These are phyloP conservation scores for Dioscorea zingiberensis DNA, from an alignment of 106 monocot species.

Conservation along the genomic window DNA sequence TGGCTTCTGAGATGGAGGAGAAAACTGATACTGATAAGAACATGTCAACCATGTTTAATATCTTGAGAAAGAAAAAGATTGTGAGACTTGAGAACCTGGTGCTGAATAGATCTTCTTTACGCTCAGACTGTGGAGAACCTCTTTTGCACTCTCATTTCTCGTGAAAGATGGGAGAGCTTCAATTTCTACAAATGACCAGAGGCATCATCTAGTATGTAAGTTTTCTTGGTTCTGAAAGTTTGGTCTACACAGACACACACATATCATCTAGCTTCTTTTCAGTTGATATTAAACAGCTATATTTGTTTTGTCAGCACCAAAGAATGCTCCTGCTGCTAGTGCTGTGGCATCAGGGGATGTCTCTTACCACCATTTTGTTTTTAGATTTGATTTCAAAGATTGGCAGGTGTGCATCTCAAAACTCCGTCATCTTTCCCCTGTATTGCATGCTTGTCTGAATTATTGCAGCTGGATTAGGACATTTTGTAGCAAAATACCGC, in stretches of 20 bases:
- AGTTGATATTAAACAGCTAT: not conserved
- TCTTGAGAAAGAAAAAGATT: slow-evolving; percentile 37
- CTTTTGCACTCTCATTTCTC: slow-evolving; percentile 77
- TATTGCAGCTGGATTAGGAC: not conserved
- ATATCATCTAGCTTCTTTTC: not conserved
- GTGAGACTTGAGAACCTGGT: slow-evolving; percentile 59
- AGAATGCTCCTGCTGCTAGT: slow-evolving; percentile 73
- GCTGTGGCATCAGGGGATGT: slow-evolving; percentile 67
- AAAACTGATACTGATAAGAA: slow-evolving; percentile 72
- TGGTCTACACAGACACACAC: not conserved
- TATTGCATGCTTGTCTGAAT: not conserved
- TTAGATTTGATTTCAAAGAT: slow-evolving; percentile 85
- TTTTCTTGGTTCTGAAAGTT: not conserved
- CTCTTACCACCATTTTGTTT: slow-evolving; percentile 79
- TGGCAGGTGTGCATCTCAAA: slow-evolving; percentile 66
- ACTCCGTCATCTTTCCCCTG: not conserved
- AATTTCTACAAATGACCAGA: slow-evolving; percentile 37
- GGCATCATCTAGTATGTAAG: slow-evolving; percentile 60
- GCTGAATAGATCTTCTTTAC: slow-evolving; percentile 58
- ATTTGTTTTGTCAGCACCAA: slow-evolving; percentile 36
- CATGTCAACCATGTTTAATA: slow-evolving; percentile 58
- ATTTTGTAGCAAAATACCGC: not conserved
- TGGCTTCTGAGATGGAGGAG: slow-evolving; percentile 20
- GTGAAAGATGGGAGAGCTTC: slow-evolving; percentile 75
- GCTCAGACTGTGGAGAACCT: slow-evolving; percentile 82